Evolutionary conservation across 805 yeast species (phyloP).

Genomic region (Brettanomyces nanus): DNA sequence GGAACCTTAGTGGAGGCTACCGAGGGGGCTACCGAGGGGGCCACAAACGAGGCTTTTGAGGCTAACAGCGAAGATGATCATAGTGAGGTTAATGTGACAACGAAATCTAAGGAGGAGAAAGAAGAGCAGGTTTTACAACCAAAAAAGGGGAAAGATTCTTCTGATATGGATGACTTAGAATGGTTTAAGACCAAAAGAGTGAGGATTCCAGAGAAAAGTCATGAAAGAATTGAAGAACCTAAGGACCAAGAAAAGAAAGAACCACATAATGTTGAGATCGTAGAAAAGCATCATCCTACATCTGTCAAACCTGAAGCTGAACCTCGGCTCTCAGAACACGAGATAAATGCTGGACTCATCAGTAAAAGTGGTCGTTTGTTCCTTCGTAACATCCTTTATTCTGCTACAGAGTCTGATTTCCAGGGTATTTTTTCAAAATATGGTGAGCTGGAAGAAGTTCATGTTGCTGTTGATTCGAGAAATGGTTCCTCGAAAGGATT

Average conservation of each 20-base stretch:
- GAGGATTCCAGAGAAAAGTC: constrained; percentile 51
- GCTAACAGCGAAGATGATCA: constrained; percentile 26
- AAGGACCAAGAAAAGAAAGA: constrained; percentile 6
- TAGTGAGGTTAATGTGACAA: neutral
- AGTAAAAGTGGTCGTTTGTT: constrained; percentile 73
- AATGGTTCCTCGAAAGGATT: constrained; percentile 90
- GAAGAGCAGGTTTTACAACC: no score
- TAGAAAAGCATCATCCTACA: constrained; percentile 1
- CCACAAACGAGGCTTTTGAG: constrained; percentile 45
- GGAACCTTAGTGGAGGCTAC: constrained; percentile 47
- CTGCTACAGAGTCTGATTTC: constrained; percentile 76
- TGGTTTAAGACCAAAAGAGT: constrained; percentile 77
- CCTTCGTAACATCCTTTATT: constrained; percentile 75
- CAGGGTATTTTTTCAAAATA: constrained; percentile 50
- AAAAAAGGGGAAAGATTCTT: constrained; percentile 29
- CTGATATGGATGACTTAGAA: constrained; percentile 62
- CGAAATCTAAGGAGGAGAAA: constrained; percentile 13
- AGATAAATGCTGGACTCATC: constrained; percentile 42
- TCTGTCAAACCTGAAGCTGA: constrained; percentile 8
- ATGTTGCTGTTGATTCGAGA: constrained; percentile 83
- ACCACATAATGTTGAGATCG: neutral
- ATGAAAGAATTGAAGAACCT: constrained; percentile 6
- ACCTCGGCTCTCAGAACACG: constrained; percentile 31
- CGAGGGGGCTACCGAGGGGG: constrained; percentile 31
- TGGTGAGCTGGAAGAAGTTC: constrained; percentile 82